Conservation (phyloP, 257 asterid genomes). For the Buddleja alternifolia region DNA sequence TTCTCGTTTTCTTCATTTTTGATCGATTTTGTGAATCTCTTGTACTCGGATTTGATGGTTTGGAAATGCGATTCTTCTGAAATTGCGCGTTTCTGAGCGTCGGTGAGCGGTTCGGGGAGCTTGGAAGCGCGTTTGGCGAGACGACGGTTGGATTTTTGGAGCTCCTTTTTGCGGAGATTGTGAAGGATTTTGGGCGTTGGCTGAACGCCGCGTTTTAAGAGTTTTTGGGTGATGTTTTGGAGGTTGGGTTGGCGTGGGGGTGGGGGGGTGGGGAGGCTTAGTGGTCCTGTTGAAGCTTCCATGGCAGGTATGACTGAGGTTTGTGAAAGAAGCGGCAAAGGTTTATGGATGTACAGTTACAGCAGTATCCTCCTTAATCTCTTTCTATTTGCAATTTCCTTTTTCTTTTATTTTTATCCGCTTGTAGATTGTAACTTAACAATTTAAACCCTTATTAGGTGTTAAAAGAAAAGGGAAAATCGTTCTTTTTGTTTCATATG, state of each 20-base stretch:
- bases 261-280: constrained; percentile 49
- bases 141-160: constrained; percentile 82
- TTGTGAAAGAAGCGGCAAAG: constrained; percentile 20
- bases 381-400: too few relatives aligned
- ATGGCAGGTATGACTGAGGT: constrained; percentile 37
- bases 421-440: too few relatives aligned
- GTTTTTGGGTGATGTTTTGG: constrained; percentile 59
- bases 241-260: constrained; percentile 48
- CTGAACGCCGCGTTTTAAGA: constrained; percentile 52
- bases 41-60: constrained; percentile 68
- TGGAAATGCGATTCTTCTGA: constrained; percentile 68
- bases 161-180: constrained; percentile 81
- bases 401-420: too few relatives aligned
- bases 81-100: constrained; percentile 47
- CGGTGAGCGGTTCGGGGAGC: constrained; percentile 52
- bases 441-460: too few relatives aligned
- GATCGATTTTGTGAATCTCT: constrained; percentile 46
- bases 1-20: constrained; percentile 35
- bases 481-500: too few relatives aligned
- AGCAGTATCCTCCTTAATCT: too few relatives aligned
- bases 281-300: constrained; percentile 75
- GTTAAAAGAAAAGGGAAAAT: too few relatives aligned
- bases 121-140: constrained; percentile 62
- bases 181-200: constrained; percentile 90
- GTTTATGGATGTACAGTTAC: not conserved